phyloP scores from a whole-genome alignment of 2,329 filamentous ascomycete species.

The Fusarium sp. region DNA sequence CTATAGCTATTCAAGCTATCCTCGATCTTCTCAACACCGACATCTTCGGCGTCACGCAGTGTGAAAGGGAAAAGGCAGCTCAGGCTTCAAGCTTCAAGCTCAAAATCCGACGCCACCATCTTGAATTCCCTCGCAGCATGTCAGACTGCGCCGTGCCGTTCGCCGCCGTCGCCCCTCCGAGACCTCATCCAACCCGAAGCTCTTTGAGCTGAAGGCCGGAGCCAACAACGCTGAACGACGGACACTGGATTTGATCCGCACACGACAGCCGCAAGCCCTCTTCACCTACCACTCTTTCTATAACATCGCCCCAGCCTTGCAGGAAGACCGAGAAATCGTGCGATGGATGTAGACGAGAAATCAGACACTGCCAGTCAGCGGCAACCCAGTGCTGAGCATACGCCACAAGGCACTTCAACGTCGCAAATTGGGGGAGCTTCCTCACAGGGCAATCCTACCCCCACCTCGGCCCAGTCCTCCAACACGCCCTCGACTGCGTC shows the following conservation, averaged over 20 bases:
- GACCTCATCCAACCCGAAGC: constrained; percentile 26
- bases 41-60: background rate
- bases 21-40: background rate
- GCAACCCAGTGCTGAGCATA: constrained; percentile 47
- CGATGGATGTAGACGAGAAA: constrained; percentile 49
- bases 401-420: constrained; percentile 45
- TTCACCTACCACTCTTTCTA: background rate
- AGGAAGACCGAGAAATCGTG: constrained; percentile 12
- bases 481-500: constrained; percentile 41
- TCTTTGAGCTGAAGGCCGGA: constrained; percentile 32
- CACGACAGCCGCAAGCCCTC: constrained; percentile 8
- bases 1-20: constrained; percentile 15
- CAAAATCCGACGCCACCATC: constrained; percentile 22
- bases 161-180: constrained; percentile 33
- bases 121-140: constrained; percentile 41
- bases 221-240: constrained; percentile 14
- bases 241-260: constrained; percentile 3
- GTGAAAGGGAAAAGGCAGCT: constrained; percentile 1
- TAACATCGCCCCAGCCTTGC: constrained; percentile 14
- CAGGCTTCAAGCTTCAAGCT: constrained; percentile 16
- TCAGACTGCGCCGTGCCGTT: constrained; percentile 36
- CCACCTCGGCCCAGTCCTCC: constrained; percentile 43
- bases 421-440: constrained; percentile 32
- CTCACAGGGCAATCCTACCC: constrained; percentile 46
- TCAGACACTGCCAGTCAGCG: constrained; percentile 44